Evolutionary conservation across 2,329 filamentous ascomycete species (phyloP), one percentile per base, ranked within the genome.

Genomic region (Fonsecaea monophora): DNA sequence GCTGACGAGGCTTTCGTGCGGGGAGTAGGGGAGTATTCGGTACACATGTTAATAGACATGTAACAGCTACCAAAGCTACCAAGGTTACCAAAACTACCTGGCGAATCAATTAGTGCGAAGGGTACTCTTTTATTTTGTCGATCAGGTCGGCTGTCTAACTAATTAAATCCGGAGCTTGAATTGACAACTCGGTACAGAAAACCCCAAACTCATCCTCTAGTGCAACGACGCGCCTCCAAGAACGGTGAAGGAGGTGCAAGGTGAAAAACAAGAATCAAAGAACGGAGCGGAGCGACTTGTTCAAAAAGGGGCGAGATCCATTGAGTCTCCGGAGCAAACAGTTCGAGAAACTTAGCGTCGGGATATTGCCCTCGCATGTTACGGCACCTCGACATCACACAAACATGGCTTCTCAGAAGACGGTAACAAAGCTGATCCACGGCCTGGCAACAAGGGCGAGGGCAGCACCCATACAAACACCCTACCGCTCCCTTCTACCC

Each of bases 1-100:
- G 60, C 60, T 62, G 60, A 62, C 60, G 60, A 62, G 60, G 60
- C 60, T 62, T 6, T 25, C 35, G 15, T 62, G 60, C 50, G 60
- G 60, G 50, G 60, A 18, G 37, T 21, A 50, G 3, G n/a, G 15
- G 21, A 45, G 40, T 45, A 45, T n/a, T n/a, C 21, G 21, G 40
- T 15, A 7, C 40, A 21, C 18, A 5, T 45, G 5, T 15, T 1
- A 13, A 15, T 10, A 48, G n/a, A 48, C 18, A 40, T 13, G 4
- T 40, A 13, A 48, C 42, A 48, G 42, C 42, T 48, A n/a, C n/a
- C 10, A 21, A 45, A 9, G 37, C 25, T 25, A 25, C n/a, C 10
- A 21, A 45, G 6, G 37, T 2, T 25, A 25, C 25, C 25, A 25
- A 25, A 25, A 3, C 25, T 25, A 3, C 25, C 25, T 25, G 3